Conservation (phyloP, 345 rosid genomes). For the Clarkia xantiana region DNA sequence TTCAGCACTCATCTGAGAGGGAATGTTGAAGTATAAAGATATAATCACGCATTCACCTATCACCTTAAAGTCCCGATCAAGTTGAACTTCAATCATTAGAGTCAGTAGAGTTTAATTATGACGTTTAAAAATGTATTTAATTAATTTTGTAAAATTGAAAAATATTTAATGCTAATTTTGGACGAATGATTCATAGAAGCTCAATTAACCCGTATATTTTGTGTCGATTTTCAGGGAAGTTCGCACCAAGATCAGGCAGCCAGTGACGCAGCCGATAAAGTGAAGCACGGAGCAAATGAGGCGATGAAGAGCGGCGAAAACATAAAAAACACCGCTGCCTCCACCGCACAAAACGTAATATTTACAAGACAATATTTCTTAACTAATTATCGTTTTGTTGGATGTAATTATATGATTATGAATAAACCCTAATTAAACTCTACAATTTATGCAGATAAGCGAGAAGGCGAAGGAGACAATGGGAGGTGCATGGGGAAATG, state of each 20-base stretch:
- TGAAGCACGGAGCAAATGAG: conserved; percentile 15
- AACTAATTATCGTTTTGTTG: not conserved
- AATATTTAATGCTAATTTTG: too few relatives aligned
- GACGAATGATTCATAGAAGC: too few relatives aligned
- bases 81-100: too few relatives aligned
- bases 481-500: conserved; percentile 17
- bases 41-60: too few relatives aligned
- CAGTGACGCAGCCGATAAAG: conserved; percentile 9
- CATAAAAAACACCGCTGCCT: conserved; percentile 9
- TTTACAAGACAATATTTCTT: too few relatives aligned
- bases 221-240: conserved; percentile 12
- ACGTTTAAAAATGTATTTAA: too few relatives aligned
- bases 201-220: too few relatives aligned
- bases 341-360: conserved; percentile 15
- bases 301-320: conserved; percentile 6
- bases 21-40: too few relatives aligned
- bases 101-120: too few relatives aligned
- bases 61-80: too few relatives aligned
- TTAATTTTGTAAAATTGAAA: too few relatives aligned
- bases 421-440: conserved; percentile 21
- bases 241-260: conserved; percentile 7
- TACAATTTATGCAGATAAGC: conserved; percentile 14
- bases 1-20: too few relatives aligned
- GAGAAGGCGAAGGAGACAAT: conserved; percentile 20
- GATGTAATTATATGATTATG: conserved; percentile 2